Evolutionary conservation across 305 asterid genomes (phyloP).

Genomic region (Ilex paraguariensis): DNA sequence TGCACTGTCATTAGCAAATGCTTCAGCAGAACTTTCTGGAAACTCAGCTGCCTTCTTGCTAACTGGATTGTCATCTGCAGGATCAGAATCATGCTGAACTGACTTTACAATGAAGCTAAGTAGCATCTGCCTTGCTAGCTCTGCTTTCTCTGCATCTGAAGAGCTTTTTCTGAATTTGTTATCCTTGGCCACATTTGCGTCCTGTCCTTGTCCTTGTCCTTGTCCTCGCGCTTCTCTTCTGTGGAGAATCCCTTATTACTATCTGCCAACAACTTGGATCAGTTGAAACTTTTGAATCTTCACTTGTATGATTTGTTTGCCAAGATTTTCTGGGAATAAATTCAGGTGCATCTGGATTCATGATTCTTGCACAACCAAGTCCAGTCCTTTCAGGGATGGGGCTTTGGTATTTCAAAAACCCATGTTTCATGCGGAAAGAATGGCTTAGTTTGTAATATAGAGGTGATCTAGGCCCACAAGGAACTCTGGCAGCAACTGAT

Average conservation of each 20-base stretch:
- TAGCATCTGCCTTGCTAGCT: constrained; percentile 89
- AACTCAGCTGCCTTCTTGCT: constrained; percentile 33
- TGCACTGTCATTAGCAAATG: constrained; percentile 78
- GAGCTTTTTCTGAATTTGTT: constrained; percentile 44
- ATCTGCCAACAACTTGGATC: constrained; percentile 40
- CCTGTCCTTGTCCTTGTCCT: constrained; percentile 27
- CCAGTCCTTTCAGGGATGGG: constrained; percentile 45
- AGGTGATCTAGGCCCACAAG: constrained; percentile 94
- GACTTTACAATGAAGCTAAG: constrained; percentile 95
- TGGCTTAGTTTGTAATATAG: constrained; percentile 68
- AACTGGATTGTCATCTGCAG: constrained; percentile 32
- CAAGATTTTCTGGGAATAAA: constrained; percentile 76
- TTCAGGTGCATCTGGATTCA: constrained; percentile 98
- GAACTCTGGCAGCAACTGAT: constrained; percentile 85
- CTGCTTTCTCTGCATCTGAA: constrained; percentile 75
- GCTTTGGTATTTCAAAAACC: constrained; percentile 51
- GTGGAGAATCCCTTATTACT: constrained; percentile 36
- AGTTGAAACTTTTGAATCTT: constrained; percentile 36
- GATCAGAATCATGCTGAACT: constrained; percentile 64
- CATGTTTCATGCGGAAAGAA: constrained; percentile 52
- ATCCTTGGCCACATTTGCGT: constrained; percentile 27
- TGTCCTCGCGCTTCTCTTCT: constrained; percentile 43
- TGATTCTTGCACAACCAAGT: constrained; percentile 41
- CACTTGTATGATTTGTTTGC: constrained; percentile 41
- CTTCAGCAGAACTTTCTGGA: constrained; percentile 61